Evolutionary conservation across 2,329 filamentous ascomycete genomes (phyloP).

Genomic region (Pyrenophora teres): DNA sequence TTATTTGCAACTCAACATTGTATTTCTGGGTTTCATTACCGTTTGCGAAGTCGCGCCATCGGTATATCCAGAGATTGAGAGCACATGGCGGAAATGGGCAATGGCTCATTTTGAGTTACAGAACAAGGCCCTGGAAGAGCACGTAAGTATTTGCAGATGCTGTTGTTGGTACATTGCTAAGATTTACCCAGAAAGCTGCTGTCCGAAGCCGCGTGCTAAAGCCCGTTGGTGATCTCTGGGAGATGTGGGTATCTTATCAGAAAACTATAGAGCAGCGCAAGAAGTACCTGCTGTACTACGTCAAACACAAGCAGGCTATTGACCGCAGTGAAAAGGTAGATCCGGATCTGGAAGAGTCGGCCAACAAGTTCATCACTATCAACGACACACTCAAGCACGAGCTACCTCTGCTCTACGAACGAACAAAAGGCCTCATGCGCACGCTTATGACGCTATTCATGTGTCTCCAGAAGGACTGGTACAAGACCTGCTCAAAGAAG

Average conservation of each 20-base stretch:
- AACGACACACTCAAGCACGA: constrained; percentile 95
- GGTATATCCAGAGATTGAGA: constrained; percentile 78
- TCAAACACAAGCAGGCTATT: constrained; percentile 76
- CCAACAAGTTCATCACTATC: constrained; percentile 86
- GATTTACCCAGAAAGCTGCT: constrained; percentile 56
- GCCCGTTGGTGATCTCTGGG: constrained; percentile 78
- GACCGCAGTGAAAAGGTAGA: constrained; percentile 85
- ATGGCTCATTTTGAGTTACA: constrained; percentile 85
- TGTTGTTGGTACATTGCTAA: constrained; percentile 17
- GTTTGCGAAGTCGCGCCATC: constrained; percentile 70
- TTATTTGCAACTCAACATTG: constrained; percentile 78
- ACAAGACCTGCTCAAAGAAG: constrained; percentile 80
- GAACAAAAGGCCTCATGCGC: constrained; percentile 84
- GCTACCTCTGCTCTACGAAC: constrained; percentile 77
- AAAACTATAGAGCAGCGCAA: constrained; percentile 92
- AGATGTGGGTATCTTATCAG: constrained; percentile 80
- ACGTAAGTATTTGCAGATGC: constrained; percentile 60
- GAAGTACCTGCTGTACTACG: constrained; percentile 89
- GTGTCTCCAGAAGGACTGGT: constrained; percentile 83
- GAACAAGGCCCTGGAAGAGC: constrained; percentile 79
- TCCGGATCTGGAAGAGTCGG: constrained; percentile 79
- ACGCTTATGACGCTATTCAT: constrained; percentile 83
- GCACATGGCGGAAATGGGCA: constrained; percentile 92
- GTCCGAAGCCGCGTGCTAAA: constrained; percentile 84
- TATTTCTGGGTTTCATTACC: constrained; percentile 80